Base-by-base conservation (phyloP, 2,329 filamentous ascomycete genomes). In the Pyricularia sp. region DNA sequence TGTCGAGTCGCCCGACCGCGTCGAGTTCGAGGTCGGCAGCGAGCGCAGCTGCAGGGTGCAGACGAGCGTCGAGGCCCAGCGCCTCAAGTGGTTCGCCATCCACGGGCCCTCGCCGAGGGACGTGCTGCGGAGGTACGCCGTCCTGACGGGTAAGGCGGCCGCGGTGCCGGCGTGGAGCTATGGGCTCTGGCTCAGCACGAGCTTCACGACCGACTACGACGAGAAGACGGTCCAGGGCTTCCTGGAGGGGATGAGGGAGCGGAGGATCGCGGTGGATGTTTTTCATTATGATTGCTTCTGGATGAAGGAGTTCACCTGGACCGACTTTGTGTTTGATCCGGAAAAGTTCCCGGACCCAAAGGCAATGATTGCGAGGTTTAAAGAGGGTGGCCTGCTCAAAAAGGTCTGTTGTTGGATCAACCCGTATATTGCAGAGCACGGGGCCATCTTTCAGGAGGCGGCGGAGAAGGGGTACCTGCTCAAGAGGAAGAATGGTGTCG, bases 221-320 rank as follows among this genome's bases (percentile, higher is more conserved):
- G 88, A 90, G 73, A 73, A 79, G 24, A 90, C 88, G 0, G 88
- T 90, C 30, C 84, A 79, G 60, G 79, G 79, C 10, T 90, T 90
- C 73, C 79, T 90, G 26, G 82, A 88, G 69, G 87, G 87, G 12
- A 90, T 91, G 84, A 81, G 80, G 67, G 77, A 82, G 62, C 82
- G 86, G 1, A 81, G 83, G 60, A 88, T 87, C 19, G 84, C 86
- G 0, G 80, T 91, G 1, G 84, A 88, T 49, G 87, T 90, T 3
- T 90, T 91, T 74, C 88, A 91, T 73, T 91, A 88, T 68, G 88
- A 91, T 72, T 89, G 85, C 73, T 91, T 90, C 79, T 91, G 88
- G 88, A 86, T 91, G 80, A 86, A 86, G 67, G 86, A 84, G 1
- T 90, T 89, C 72, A 84, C 85, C 65, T 91, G 88, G 88, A 89